Evolutionary conservation across 108 stramenopile genomes (phyloP).

Genomic region (Phaeodactylum tricornutum): DNA sequence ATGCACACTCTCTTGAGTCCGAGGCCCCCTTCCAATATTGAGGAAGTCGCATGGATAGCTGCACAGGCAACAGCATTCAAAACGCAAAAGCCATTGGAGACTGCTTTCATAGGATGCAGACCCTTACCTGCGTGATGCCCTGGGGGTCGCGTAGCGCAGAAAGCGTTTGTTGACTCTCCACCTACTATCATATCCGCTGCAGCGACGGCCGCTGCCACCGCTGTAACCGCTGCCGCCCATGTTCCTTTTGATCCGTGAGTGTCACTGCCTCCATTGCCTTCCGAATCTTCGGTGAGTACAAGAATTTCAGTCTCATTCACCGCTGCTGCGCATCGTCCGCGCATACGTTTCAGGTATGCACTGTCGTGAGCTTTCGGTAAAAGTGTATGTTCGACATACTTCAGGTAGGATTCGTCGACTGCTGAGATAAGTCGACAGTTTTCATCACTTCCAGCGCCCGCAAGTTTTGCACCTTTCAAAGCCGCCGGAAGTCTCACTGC

Average conservation of each 20-base stretch:
- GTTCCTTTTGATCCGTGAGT: constrained; percentile 78
- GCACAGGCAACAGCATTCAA: constrained; percentile 94
- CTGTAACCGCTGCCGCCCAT: constrained; percentile 80
- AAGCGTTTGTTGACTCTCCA: constrained; percentile 76
- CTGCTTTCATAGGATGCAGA: constrained; percentile 80
- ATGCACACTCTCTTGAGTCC: constrained; percentile 57
- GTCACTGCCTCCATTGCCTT: constrained; percentile 79
- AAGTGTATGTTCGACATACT: constrained; percentile 53
- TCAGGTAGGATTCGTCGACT: constrained; percentile 55
- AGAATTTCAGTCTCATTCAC: constrained; percentile 36
- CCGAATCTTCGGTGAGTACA: constrained; percentile 75
- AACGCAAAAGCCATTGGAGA: constrained; percentile 94
- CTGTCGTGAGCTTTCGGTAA: constrained; percentile 59
- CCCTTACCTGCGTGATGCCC: constrained; percentile 90
- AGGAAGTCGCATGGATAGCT: constrained; percentile 87
- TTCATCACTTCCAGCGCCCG: constrained; percentile 41
- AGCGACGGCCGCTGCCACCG: constrained; percentile 78
- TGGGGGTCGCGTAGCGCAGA: constrained; percentile 87
- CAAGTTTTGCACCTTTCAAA: constrained; percentile 62
- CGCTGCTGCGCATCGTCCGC: constrained; percentile 39
- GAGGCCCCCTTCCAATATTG: constrained; percentile 63
- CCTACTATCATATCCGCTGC: constrained; percentile 83
- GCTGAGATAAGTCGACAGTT: constrained; percentile 27
- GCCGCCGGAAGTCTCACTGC: constrained; percentile 80
- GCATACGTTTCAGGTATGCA: constrained; percentile 62